Evolutionary conservation across 2,329 filamentous ascomycete genomes (phyloP).

Genomic region (Fusarium equiseti): DNA sequence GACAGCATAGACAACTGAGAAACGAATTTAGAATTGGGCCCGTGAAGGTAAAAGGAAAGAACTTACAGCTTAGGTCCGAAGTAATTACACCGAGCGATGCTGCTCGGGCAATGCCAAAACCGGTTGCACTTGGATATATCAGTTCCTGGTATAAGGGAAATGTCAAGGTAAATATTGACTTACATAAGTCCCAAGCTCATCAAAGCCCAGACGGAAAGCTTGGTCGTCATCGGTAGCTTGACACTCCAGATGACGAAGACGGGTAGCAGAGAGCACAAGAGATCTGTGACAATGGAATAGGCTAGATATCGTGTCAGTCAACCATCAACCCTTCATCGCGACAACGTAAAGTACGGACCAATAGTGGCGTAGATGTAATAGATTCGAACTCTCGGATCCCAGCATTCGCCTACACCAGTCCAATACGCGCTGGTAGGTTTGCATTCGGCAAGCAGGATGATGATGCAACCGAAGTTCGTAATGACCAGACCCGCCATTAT

Average conservation of each 20-base stretch:
- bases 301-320: conserved; percentile 7
- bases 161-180: not conserved
- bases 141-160: not conserved
- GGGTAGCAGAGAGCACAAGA: conserved; percentile 46
- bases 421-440: conserved; percentile 49
- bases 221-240: conserved; percentile 48
- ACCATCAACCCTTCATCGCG: not conserved
- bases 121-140: conserved; percentile 31
- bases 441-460: conserved; percentile 52
- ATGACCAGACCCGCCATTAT: conserved; percentile 50
- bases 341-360: conserved; percentile 5
- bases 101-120: conserved; percentile 40
- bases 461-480: conserved; percentile 50
- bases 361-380: conserved; percentile 53
- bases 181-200: conserved; percentile 50
- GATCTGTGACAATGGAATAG: conserved; percentile 37
- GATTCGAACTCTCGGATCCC: conserved; percentile 50
- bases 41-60: accelerated
- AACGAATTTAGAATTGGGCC: not conserved
- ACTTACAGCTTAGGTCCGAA: conserved; percentile 41
- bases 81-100: conserved; percentile 37
- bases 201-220: conserved; percentile 49
- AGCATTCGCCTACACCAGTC: conserved; percentile 48
- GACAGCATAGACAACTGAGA: conserved; percentile 49
- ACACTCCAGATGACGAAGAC: conserved; percentile 52